Conservation (phyloP, 2,329 filamentous ascomycete species). For the Cucurbitaria berberidis region DNA sequence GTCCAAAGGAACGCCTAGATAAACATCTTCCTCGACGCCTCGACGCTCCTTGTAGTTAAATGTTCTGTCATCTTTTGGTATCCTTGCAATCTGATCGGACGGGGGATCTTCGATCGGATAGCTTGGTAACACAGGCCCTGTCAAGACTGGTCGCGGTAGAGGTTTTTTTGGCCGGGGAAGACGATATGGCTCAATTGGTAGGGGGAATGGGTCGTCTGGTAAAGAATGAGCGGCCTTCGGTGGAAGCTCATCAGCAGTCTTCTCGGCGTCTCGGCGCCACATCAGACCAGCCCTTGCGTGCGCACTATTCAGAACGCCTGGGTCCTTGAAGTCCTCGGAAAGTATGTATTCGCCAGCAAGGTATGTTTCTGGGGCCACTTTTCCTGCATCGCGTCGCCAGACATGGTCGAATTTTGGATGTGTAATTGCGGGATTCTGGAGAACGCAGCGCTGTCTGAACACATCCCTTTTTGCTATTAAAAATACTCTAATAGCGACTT, state of each 20-base stretch:
- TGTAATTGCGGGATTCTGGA: not conserved
- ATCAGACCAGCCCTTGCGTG: not conserved
- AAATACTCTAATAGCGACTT: not conserved
- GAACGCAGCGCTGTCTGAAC: not conserved
- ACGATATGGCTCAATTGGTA: not conserved
- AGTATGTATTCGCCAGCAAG: not conserved
- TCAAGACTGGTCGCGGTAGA: too few relatives aligned
- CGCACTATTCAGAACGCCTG: not conserved
- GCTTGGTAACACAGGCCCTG: not conserved
- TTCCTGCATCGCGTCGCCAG: not conserved
- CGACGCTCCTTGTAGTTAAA: not conserved
- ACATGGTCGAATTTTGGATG: not conserved
- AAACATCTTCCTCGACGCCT: not conserved
- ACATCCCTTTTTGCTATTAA: not conserved
- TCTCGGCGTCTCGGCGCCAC: not conserved
- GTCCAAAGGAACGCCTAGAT: not conserved
- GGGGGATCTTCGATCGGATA: not conserved
- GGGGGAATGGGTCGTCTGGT: not conserved
- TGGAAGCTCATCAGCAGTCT: not conserved
- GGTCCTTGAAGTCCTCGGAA: not conserved
- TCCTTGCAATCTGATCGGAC: not conserved
- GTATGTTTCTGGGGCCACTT: not conserved
- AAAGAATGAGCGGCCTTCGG: not conserved
- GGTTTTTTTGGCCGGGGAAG: not conserved
- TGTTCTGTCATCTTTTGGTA: not conserved